Percentiles rank a stretch among this genome's conserved stretches.
Conservation (phyloP, 2,329 filamentous ascomycete species). For the Nigrograna mackinnonii region DNA sequence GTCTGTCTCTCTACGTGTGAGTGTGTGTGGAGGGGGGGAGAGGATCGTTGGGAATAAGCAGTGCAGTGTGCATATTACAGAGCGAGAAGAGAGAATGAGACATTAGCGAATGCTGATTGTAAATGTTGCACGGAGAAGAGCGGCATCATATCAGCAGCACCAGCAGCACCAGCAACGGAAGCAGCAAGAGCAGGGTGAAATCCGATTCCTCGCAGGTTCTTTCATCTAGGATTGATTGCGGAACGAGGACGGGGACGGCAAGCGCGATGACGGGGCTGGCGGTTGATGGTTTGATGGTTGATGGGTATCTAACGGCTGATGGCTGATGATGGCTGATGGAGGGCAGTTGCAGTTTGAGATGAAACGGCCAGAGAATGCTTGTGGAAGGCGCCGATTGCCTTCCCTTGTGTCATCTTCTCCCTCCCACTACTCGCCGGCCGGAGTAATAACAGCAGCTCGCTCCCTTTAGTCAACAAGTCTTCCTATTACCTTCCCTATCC, state of each 20-base stretch:
- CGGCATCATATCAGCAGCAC: no score
- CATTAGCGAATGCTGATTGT: no score
- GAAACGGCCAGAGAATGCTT: neutral
- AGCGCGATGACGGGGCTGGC: neutral
- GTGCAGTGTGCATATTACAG: no score
- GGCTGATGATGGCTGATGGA: neutral
- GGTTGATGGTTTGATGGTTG: neutral
- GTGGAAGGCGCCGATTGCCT: neutral
- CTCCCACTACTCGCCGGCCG: neutral
- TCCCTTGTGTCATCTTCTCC: neutral
- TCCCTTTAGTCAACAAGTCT: no score
- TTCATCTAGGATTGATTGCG: neutral
- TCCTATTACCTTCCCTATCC: no score
- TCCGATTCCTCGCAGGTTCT: neutral
- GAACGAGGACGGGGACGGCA: neutral
- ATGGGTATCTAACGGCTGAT: neutral
- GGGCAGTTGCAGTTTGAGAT: neutral
- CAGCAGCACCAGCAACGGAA: no score
- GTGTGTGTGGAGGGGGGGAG: no score
- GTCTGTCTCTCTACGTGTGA: no score
- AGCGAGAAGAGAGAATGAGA: no score
- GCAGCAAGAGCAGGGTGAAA: no score
- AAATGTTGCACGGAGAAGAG: no score
- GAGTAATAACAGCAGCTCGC: neutral
- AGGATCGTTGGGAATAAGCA: no score